phyloP scores from a whole-genome alignment of 2,329 filamentous ascomycete species.

The Sarocladiaceae sp. region DNA sequence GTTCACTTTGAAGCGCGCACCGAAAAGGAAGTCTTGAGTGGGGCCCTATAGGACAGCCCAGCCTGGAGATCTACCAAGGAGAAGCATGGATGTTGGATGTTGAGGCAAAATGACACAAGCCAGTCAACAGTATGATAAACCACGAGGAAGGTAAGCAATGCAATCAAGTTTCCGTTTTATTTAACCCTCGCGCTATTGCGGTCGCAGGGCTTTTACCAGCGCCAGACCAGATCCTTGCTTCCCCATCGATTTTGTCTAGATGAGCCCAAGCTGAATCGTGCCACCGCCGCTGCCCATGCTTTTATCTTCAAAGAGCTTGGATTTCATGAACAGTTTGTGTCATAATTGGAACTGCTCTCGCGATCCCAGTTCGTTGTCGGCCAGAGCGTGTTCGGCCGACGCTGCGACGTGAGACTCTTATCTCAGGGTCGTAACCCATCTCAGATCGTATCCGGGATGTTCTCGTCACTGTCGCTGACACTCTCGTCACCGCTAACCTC shows the following conservation, averaged over 20 bases:
- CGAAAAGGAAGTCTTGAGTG: no score
- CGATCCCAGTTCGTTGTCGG: neutral
- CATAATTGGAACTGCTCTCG: neutral
- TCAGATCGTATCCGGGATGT: constrained; percentile 41
- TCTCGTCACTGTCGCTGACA: constrained; percentile 90
- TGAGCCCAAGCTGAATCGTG: neutral
- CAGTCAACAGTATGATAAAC: no score
- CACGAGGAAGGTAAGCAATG: no score
- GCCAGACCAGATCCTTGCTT: neutral
- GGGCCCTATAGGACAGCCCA: no score
- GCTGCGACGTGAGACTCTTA: neutral
- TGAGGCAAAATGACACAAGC: no score
- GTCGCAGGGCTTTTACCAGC: constrained; percentile 2
- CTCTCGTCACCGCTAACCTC: constrained; percentile 98
- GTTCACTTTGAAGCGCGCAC: no score
- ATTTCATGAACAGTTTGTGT: neutral
- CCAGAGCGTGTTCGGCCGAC: neutral
- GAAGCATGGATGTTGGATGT: no score
- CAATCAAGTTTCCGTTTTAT: no score
- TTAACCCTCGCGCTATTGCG: constrained; percentile 4
- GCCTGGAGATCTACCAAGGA: no score
- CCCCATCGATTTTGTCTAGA: neutral
- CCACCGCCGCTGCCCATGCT: neutral
- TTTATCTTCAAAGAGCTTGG: neutral
- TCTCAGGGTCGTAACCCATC: neutral